Base-by-base conservation (phyloP, 2,329 filamentous ascomycete genomes). In the Davidsoniella neocaledoniae region DNA sequence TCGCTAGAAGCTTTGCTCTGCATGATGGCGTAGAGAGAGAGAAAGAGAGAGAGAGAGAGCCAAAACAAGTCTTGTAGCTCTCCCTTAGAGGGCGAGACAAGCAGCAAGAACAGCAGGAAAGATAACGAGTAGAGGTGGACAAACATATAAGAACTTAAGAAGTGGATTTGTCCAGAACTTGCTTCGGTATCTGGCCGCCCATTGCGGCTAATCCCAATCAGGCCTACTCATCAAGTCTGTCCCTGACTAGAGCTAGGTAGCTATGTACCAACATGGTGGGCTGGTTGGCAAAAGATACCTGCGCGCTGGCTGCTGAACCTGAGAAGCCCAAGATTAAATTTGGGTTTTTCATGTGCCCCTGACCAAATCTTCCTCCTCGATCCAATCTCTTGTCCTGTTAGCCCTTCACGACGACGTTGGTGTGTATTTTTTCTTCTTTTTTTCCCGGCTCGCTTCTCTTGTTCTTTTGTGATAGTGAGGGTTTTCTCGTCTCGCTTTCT, bases 161-260 rank as follows among this genome's bases (percentile, higher is more conserved):
- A 2, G 21, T 23, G 21, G 21, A 23, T 23, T 33, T 33, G 29
- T 33, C 29, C 9, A 33, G 29, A 33, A 33, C 29, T 12, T 33
- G 12, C 29, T 33, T 33, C 29, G 29, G 29, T 33, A 33, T 9
- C 29, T 33, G 29, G 29, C 29, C 29, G 29, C 16, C 9, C 19
- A 48, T 41, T 33, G 37, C 14, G 38, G 42, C 46, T 48, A 48
- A 21, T 48, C 46, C 46, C 10, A 48, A 42, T 42, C 25, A 42
- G 29, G 46, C 39, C 45, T 29, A 29, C 25, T 48, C 16, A 39
- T 25, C 38, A 42, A 48, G 46, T 16, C 33, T 9, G 21, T 48
- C 46, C 46, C 38, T 42, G 40, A 43, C 17, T 48, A 23, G 21
- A 23, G 21, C 21, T 23, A 23, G 21, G 21, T 23, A 48, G 39